Base-by-base conservation (phyloP, 441 rosid genomes). In the Aleurites moluccanus region DNA sequence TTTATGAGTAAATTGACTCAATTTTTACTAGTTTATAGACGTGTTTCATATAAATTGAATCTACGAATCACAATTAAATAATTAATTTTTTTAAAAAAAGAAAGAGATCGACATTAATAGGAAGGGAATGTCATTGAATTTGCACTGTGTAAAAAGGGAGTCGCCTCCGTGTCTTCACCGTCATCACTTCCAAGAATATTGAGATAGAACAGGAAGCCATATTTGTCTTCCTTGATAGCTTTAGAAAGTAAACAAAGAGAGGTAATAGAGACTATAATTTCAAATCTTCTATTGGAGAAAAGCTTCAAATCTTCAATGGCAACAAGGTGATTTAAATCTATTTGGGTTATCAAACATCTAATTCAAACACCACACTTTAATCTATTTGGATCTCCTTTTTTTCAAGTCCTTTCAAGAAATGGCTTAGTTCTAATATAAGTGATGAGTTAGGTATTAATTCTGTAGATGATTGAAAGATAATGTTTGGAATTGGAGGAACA, bases 121-220 rank as follows among this genome's bases (percentile, higher is more conserved):
- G n/a, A n/a, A n/a, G n/a, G 94, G 92, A 86, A 90, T 55, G 92
- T 88, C 7, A 82, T 88, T 79, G 98, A 91, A 83, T 90, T 88
- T 45, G 96, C 92, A 44, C 88, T 90, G 52, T 79, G 93, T 35
- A 86, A 97, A 90, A 95, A 90, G n/a, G 95, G 92, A 80, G 89
- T 86, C 3, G 72, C 47, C 40, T 23, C 72, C 20, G 67, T 44
- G 33, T 16, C 60, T 15, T 47, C 3, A 64, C 50, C 2, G 14
- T 47, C 6, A 23, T 40, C 38, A 40, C 40, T 10, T 42, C 98
- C 98, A 10, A 98, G 97, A 74, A 75, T 92, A 64, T 85, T 90
- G 42, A 83, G 95, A 74, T 85, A 84, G 59, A 96, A 86, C 15
- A 80, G 90, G 74, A 85, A 85, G 66, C 80, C 76, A 18, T 88